These are phyloP conservation scores for Trypanosoma theileri DNA, from an alignment of 208 protist genomes.

Conservation along the genomic window DNA sequence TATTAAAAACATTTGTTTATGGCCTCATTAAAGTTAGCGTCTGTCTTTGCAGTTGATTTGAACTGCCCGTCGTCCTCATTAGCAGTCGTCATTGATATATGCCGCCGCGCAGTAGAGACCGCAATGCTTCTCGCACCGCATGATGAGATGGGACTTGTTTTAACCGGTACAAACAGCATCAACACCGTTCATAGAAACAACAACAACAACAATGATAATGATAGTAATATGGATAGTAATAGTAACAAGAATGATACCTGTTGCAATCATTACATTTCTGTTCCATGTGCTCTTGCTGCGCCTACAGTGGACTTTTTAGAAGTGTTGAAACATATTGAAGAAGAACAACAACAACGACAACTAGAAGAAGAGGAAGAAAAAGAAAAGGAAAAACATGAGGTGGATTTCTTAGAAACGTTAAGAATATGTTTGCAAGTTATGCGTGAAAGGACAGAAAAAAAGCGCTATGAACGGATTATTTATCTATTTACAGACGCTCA, in stretches of 20 bases:
- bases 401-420: constrained; percentile 84
- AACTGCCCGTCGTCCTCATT: constrained; percentile 27
- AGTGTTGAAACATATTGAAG: constrained; percentile 9
- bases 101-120: constrained; percentile 27
- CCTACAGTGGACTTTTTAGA: constrained; percentile 25
- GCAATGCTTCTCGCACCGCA: constrained; percentile 51
- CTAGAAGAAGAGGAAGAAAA: no score
- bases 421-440: constrained; percentile 76
- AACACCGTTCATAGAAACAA: no score
- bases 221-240: no score
- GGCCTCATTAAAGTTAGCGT: constrained; percentile 14
- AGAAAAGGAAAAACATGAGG: neutral
- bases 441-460: constrained; percentile 41
- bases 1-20: no score
- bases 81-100: constrained; percentile 36
- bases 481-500: constrained; percentile 87
- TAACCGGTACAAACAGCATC: constrained; percentile 40
- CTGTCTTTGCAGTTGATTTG: constrained; percentile 60
- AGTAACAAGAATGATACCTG: no score
- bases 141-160: constrained; percentile 73
- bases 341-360: no score
- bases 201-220: no score
- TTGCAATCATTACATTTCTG: constrained; percentile 25
- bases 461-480: constrained; percentile 68
- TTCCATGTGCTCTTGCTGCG: constrained; percentile 21